Evolutionary conservation across 1,284 basidiomycete species (phyloP).

Genomic region (Wolfiporia cocos): DNA sequence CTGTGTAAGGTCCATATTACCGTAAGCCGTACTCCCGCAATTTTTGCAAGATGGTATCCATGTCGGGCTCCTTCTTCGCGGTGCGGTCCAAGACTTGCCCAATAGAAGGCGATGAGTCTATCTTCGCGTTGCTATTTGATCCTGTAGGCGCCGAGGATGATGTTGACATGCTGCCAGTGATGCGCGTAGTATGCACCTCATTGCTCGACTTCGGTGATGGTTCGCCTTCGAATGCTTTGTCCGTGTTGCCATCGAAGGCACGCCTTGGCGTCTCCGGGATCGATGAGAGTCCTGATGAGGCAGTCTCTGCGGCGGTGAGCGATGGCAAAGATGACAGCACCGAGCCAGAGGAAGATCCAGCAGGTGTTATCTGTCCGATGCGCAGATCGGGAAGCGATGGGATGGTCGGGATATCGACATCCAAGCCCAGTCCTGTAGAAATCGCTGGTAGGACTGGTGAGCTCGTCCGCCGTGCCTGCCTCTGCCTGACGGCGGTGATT

Average conservation of each 20-base stretch:
- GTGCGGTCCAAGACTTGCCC: slow-evolving; percentile 25
- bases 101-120: slow-evolving; percentile 24
- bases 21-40: slow-evolving; percentile 18
- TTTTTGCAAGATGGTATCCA: slow-evolving; percentile 22
- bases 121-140: slow-evolving; percentile 8
- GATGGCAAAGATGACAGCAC: slow-evolving; percentile 18
- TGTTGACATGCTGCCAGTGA: slow-evolving; percentile 27
- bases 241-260: slow-evolving; percentile 4
- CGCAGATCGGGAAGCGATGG: slow-evolving; percentile 10
- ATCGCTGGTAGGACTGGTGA: slow-evolving; percentile 20
- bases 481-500: slow-evolving; percentile 8
- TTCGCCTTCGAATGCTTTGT: too few relatives aligned
- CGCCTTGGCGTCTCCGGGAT: slow-evolving; percentile 20
- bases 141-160: slow-evolving; percentile 19
- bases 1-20: slow-evolving; percentile 3
- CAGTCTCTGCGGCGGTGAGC: slow-evolving; percentile 15
- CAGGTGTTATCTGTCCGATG: slow-evolving; percentile 7
- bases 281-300: slow-evolving; percentile 21
- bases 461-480: slow-evolving; percentile 20
- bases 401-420: slow-evolving; percentile 14
- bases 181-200: slow-evolving; percentile 28
- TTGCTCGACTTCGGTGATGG: slow-evolving; percentile 27
- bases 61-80: slow-evolving; percentile 14
- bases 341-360: slow-evolving; percentile 13
- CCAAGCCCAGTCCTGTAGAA: slow-evolving; percentile 6